Base-by-base conservation (phyloP, 768 basidiomycete genomes). In the Ramaria sp. region DNA sequence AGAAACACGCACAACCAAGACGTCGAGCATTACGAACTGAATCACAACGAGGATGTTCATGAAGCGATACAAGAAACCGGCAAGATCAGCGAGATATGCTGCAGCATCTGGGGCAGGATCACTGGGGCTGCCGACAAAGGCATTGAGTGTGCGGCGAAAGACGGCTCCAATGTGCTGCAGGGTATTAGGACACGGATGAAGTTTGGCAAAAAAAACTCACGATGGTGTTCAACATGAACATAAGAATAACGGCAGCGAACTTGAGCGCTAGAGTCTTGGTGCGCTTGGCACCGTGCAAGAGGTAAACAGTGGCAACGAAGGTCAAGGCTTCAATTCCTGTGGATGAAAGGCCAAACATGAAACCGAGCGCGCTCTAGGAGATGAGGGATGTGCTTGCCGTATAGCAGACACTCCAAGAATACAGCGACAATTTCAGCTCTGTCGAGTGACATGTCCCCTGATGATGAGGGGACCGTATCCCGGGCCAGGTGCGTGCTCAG, bases 71-170 rank as follows among this genome's bases (percentile, higher is more conserved):
- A 55, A 20, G 25, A 55, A 47, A 15, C 53, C 53, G 9, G 53
- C 28, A 10, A 55, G 42, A 25, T 55, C 53, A 16, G 53, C 53
- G 9, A 55, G 43, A 55, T 55, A 55, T 9, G 15, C 53, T 10
- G 42, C 53, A 36, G 53, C 25, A 48, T 55, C 27, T n/a, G 53
- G 53, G 10, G 34, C 5, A 5, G 44, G 44, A 44, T 55, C 53
- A 24, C n/a, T 28, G n/a, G 53, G 24, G 10, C 25, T 55, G 28
- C 43, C 42, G 16, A 55, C 44, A 41, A 55, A 55, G 15, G 53
- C 53, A 32, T 55, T 55, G 13, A 55, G 34, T 20, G 47, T 44
- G 30, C 53, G 53, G 34, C 53, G 53, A 45, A 55, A 42, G 30
- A 28, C 44, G 18, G 53, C 25, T 18, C 53, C 53, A 10, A 55